Base-by-base conservation (phyloP, 768 basidiomycete genomes). In the Pisolithus tinctorius region DNA sequence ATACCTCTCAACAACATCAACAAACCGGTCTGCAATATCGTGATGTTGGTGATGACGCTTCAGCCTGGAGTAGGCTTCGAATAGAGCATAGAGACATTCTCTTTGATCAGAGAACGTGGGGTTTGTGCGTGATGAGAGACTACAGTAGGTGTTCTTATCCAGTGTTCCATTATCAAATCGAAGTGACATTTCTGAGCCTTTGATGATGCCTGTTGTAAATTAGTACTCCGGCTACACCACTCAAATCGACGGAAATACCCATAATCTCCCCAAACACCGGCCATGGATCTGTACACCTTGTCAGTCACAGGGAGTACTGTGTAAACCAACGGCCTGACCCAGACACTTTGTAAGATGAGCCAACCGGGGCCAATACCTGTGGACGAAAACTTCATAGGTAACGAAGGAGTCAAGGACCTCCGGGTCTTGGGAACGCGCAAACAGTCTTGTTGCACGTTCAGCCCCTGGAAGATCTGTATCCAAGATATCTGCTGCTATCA, bases 231-330 rank as follows among this genome's bases (percentile, higher is more conserved):
- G 7, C 13, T 3, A 6, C 9, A 49, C 10, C 34, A 14, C 14
- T 4, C 4, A 14, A 25, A 27, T 14, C 46, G 7, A n/a, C 31
- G 31, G 36, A 58, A 69, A 17, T 49, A 79, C 84, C 85, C 52
- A 87, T 73, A 25, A 88, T 65, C 58, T 88, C 83, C 37, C 76
- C 79, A 59, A 78, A 88, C 0, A 84, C 82, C 3, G 82, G 66
- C 11, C 77, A 70, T 2, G 84, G 75, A 60, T 83, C 86, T 88
- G 47, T 43, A 48, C 9, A 10, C 30, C 34, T 10, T 34, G 13
- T 34, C 11, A 34, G 34, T 34, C 34, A 34, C 34, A 34, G 14
- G 13, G 34, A 3, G 5, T 34, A 34, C 11, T 13, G 49, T 49
- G 29, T 63, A 53, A 6, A 56, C 38, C 1, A 55, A 54, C 42